Evolutionary conservation across 495 filamentous ascomycete species (phyloP), one percentile per base, ranked within the genome.

Genomic region (Penicillium waksmanii): DNA sequence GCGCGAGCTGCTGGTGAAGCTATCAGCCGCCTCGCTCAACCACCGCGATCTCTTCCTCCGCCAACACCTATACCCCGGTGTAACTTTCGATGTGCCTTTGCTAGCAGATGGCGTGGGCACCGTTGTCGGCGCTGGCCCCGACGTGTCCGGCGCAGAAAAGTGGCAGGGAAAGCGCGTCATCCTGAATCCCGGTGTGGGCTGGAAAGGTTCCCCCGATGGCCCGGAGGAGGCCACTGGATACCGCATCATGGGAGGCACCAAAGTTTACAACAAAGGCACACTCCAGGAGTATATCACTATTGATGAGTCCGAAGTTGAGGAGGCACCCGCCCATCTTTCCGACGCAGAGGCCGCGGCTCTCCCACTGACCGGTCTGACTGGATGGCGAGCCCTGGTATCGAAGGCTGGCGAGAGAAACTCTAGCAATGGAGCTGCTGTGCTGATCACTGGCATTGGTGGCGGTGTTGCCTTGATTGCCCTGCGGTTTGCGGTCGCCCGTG

Each of bases 11-110:
- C 78, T 92, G 34, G 66, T 97, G 57, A 82, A 82, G 57, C 65
- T 97, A 66, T 81, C 81, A 34, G 89, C 92, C 44, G 89, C 87
- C 9, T 85, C 93, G 15, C 86, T 97, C 54, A 97, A 97, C 77
- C 93, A 96, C 78, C 89, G 91, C 54, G 93, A 97, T 72, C 82
- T 93, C 65, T 96, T 96, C 81, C 88, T 95, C 73, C 90, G 93
- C 55, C 92, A 94, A 68, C 88, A 92, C 66, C 85, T 96, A 11
- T 97, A 97, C 80, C 93, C 93, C 1, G 86, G 83, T 51, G 85
- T 89, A 57, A 85, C 90, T 15, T 96, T 96, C 71, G 77, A 83
- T 51, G 73, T 84, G 31, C 91, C 93, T 0, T 75, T 97, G 25
- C 80, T 94, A 27, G 84, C 91, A 40, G 93, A 97, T 69, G 93